phyloP scores from a whole-genome alignment of 1,139 yeast genomes.

The Pneumocystis carinii region DNA sequence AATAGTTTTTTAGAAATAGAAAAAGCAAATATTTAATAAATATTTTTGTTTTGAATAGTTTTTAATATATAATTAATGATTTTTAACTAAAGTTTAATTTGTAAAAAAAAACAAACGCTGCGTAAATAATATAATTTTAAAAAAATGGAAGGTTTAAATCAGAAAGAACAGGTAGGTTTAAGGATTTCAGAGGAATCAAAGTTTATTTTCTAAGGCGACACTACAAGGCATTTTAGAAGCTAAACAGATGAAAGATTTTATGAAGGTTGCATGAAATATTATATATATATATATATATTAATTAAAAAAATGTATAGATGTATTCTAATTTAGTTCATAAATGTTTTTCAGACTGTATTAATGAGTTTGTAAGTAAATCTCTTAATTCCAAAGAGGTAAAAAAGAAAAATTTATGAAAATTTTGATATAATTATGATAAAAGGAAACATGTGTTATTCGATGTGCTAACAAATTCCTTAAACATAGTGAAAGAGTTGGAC shows the following conservation, averaged over 20 bases:
- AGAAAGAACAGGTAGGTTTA: not conserved
- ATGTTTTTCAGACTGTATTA: not conserved
- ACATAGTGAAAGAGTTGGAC: slow-evolving; percentile 96
- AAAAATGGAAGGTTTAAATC: not conserved
- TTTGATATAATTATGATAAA: slow-evolving; percentile 28
- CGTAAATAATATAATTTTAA: not conserved
- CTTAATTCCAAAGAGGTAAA: not conserved
- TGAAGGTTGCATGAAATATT: not conserved
- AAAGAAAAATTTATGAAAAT: no score
- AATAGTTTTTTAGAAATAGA: not conserved
- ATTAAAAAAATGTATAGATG: not conserved
- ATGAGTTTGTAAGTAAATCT: not conserved
- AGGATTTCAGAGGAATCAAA: not conserved
- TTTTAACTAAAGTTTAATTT: not conserved
- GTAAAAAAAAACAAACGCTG: not conserved
- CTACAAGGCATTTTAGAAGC: not conserved
- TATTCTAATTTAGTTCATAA: not conserved
- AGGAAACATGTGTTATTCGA: slow-evolving; percentile 68
- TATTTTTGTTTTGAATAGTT: not conserved
- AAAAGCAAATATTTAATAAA: not conserved
- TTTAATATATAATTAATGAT: not conserved
- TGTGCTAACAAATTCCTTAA: slow-evolving; percentile 96
- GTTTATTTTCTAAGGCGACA: not conserved
- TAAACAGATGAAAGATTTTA: slow-evolving; percentile 3
- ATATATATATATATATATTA: not conserved